A percentile compares a stretch with the other conserved stretches of the same genome.
Evolutionary conservation across 345 rosid genomes (phyloP).

Genomic region (Eucalyptus cladocalyx): DNA sequence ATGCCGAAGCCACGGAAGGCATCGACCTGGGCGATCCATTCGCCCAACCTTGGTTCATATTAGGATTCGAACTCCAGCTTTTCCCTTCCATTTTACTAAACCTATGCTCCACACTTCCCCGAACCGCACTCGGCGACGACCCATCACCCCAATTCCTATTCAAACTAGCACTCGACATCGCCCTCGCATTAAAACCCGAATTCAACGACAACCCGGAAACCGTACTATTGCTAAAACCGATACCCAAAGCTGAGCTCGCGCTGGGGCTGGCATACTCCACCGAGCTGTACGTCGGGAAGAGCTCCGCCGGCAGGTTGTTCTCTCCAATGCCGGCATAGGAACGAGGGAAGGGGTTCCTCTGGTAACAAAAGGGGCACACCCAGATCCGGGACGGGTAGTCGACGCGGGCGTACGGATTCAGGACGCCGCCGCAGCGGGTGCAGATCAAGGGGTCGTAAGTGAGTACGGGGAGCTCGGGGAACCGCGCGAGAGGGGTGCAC

Average conservation of each 20-base stretch:
- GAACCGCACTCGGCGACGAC: not conserved
- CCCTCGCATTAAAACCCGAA: not conserved
- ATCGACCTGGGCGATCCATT: slow-evolving; percentile 34
- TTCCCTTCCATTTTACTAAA: not conserved
- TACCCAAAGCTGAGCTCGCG: not conserved
- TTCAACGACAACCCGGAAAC: not conserved
- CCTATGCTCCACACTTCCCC: not conserved
- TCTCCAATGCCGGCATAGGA: slow-evolving; percentile 71
- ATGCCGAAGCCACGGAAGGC: slow-evolving; percentile 11
- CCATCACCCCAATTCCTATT: not conserved
- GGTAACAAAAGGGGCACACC: slow-evolving; percentile 77
- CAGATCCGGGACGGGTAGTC: slow-evolving; percentile 84
- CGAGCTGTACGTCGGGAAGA: slow-evolving; percentile 84
- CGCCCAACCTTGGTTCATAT: not conserved
- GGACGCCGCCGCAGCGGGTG: slow-evolving; percentile 50
- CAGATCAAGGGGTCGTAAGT: slow-evolving; percentile 77
- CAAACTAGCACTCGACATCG: not conserved
- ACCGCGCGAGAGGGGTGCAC: slow-evolving; percentile 73
- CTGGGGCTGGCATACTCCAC: slow-evolving; percentile 37
- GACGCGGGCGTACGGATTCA: slow-evolving; percentile 89
- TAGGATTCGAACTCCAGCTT: not conserved
- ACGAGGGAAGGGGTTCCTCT: slow-evolving; percentile 54
- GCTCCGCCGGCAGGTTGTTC: slow-evolving; percentile 91
- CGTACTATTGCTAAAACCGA: not conserved
- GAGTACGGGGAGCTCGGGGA: slow-evolving; percentile 80